Conservation (phyloP, 306 rosid species). For the Castanospermum australe region DNA sequence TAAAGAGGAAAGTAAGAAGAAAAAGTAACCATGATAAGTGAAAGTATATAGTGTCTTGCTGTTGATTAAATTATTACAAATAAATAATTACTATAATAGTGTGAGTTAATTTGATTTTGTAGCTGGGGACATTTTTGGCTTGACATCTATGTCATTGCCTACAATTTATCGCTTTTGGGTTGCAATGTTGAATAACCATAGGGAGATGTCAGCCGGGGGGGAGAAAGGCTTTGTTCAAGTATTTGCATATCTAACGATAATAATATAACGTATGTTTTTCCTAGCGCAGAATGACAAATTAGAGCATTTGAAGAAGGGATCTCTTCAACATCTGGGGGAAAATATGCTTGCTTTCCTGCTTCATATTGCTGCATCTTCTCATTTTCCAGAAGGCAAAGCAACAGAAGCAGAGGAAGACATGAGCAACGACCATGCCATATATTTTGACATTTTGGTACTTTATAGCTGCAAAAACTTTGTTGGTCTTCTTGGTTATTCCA, state of each 20-base stretch:
- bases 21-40: not conserved
- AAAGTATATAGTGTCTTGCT: not conserved
- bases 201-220: slow-evolving; percentile 5
- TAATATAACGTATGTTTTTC: slow-evolving; percentile 4
- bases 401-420: slow-evolving; percentile 43
- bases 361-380: slow-evolving; percentile 64
- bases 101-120: not conserved
- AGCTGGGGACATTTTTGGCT: not conserved
- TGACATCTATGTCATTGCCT: not conserved
- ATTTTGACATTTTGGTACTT: slow-evolving; percentile 88
- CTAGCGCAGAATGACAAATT: slow-evolving; percentile 85
- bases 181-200: not conserved
- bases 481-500: slow-evolving; percentile 22
- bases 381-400: slow-evolving; percentile 58
- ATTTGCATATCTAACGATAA: slow-evolving; percentile 1
- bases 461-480: slow-evolving; percentile 11
- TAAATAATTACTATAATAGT: not conserved
- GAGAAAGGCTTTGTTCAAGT: not conserved
- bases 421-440: slow-evolving; percentile 55
- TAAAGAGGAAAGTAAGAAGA: not conserved
- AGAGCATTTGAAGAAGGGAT: slow-evolving; percentile 76
- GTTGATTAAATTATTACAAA: not conserved
- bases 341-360: slow-evolving; percentile 96
- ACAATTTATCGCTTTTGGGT: not conserved
- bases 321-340: slow-evolving; percentile 99